phyloP scores from a whole-genome alignment of 768 basidiomycete genomes.

The Russula lepida region DNA sequence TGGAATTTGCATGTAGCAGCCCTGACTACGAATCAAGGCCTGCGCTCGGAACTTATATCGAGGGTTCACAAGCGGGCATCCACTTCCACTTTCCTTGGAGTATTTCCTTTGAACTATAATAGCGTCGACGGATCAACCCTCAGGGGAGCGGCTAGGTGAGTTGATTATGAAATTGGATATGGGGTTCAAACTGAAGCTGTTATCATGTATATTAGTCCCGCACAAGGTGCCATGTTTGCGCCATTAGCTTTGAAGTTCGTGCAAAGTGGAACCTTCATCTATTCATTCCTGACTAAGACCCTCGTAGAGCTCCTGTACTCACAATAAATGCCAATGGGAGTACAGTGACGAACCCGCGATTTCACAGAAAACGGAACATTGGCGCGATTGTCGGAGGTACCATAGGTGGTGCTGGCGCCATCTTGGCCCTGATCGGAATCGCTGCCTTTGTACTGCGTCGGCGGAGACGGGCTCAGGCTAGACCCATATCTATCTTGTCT shows the following conservation, averaged over 20 bases:
- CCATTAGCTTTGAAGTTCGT: slow-evolving; percentile 22
- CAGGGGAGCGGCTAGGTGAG: slow-evolving; percentile 12
- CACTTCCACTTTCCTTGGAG: not conserved
- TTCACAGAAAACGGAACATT: not conserved
- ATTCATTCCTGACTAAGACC: not conserved
- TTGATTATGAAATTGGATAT: not conserved
- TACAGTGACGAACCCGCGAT: not conserved
- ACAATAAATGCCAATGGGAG: not conserved
- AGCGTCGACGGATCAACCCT: not conserved
- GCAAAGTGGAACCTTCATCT: not conserved
- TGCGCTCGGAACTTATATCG: slow-evolving; percentile 4
- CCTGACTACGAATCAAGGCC: not conserved
- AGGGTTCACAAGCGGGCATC: not conserved
- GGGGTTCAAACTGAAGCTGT: not conserved
- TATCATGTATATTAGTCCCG: slow-evolving; percentile 10
- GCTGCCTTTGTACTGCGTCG: not conserved
- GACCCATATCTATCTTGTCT: not conserved
- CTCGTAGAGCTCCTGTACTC: not conserved
- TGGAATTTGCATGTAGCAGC: slow-evolving; percentile 12
- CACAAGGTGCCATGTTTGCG: slow-evolving; percentile 22
- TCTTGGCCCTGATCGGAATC: not conserved
- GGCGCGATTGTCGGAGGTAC: slow-evolving; percentile 18
- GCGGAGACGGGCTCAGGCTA: not conserved
- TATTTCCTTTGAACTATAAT: slow-evolving; percentile 2
- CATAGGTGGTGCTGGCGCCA: slow-evolving; percentile 6